A percentile compares a stretch with the other conserved stretches of the same genome.
Conservation (phyloP, 139 green algal genomes). For the Chlorella sorokiniana region DNA sequence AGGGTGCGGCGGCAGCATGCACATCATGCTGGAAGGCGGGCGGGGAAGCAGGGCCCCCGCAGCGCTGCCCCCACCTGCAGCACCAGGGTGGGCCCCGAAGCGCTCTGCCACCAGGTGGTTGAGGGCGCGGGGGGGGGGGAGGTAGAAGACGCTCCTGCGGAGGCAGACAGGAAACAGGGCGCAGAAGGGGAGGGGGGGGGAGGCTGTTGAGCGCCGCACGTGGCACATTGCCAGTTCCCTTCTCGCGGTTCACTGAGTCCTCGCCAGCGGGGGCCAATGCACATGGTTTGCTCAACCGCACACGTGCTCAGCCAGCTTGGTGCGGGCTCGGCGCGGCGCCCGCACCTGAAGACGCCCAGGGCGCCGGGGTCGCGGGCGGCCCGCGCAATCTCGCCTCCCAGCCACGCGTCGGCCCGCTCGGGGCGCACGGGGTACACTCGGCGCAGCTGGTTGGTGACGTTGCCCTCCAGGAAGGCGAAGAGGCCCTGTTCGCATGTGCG, state of each 20-base stretch:
- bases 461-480: conserved; percentile 67
- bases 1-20: too few relatives aligned
- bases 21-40: not conserved
- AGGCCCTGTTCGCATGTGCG: conserved; percentile 36
- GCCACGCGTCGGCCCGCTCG: conserved; percentile 76
- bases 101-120: conserved; percentile 79
- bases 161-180: not conserved
- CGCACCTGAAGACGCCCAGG: conserved; percentile 68
- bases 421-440: conserved; percentile 79
- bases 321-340: too few relatives aligned
- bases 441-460: conserved; percentile 60
- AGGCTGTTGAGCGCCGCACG: not conserved
- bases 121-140: conserved; percentile 80
- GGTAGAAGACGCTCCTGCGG: conserved; percentile 82
- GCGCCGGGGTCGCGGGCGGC: conserved; percentile 68
- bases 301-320: too few relatives aligned
- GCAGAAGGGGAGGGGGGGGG: not conserved
- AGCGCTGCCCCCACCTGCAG: conserved; percentile 53
- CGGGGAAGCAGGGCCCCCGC: not conserved
- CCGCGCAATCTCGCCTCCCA: conserved; percentile 79
- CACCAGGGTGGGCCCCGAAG: conserved; percentile 76
- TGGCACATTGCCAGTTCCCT: too few relatives aligned
- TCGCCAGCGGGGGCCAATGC: too few relatives aligned
- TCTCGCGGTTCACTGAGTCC: too few relatives aligned
- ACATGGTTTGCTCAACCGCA: not conserved